phyloP scores from a whole-genome alignment of 2,329 filamentous ascomycete genomes.

The Colletotrichum melonis region DNA sequence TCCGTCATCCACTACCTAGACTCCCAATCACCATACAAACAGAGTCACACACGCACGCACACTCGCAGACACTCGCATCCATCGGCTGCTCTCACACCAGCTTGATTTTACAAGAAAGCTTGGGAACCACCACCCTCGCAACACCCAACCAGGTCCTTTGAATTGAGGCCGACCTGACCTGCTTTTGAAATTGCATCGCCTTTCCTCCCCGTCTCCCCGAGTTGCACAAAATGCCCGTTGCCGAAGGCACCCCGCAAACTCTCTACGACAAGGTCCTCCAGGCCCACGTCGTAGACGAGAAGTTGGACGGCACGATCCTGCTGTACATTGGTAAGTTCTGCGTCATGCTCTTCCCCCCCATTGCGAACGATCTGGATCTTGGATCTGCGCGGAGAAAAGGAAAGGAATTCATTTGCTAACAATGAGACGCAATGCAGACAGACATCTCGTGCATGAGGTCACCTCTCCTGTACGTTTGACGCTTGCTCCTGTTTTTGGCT shows the following conservation, averaged over 20 bases:
- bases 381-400: background rate
- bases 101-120: background rate
- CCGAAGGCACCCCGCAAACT: constrained; percentile 79
- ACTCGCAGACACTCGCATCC: background rate
- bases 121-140: background rate
- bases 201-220: background rate
- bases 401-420: constrained; percentile 9
- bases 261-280: constrained; percentile 98
- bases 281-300: constrained; percentile 94
- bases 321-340: constrained; percentile 85
- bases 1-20: background rate
- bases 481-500: background rate
- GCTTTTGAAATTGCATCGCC: background rate
- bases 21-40: background rate
- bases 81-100: background rate
- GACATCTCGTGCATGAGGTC: constrained; percentile 98
- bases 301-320: constrained; percentile 90
- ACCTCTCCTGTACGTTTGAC: constrained; percentile 80
- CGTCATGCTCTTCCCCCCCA: background rate
- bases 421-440: constrained; percentile 63
- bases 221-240: constrained; percentile 76
- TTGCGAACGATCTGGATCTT: no score
- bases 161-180: constrained; percentile 8
- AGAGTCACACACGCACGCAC: background rate
- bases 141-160: background rate